Evolutionary conservation across 2,329 filamentous ascomycete species (phyloP).

Genomic region (Trichophyton simii): DNA sequence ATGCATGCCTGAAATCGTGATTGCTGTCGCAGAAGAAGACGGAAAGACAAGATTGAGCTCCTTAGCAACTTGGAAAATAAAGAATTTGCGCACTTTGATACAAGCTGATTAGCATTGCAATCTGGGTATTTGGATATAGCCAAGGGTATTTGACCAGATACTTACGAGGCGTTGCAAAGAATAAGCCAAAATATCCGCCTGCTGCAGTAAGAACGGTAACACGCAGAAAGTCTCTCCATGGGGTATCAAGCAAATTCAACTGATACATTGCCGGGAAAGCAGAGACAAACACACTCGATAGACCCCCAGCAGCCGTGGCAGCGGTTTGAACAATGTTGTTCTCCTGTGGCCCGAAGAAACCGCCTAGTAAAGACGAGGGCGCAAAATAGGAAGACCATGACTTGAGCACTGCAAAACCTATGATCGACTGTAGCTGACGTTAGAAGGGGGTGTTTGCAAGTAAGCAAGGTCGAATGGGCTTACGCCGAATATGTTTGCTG

Average conservation of each 20-base stretch:
- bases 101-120: conserved; percentile 8
- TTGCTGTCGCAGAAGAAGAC: conserved; percentile 46
- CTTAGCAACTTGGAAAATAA: conserved; percentile 39
- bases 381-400: conserved; percentile 28
- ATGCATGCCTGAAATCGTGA: conserved; percentile 53
- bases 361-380: conserved; percentile 14
- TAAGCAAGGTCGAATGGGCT: not conserved
- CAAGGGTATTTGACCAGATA: not conserved
- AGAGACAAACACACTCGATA: conserved; percentile 34
- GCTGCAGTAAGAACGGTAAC: conserved; percentile 11
- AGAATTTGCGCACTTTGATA: conserved; percentile 47
- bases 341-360: conserved; percentile 34
- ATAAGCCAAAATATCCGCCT: conserved; percentile 43
- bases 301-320: conserved; percentile 34
- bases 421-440: conserved; percentile 21
- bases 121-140: not conserved
- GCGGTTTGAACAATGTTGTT: conserved; percentile 39
- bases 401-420: conserved; percentile 35
- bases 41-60: conserved; percentile 50
- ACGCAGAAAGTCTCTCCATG: conserved; percentile 11
- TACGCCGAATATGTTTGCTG: conserved; percentile 12
- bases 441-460: not conserved
- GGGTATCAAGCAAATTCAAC: conserved; percentile 24
- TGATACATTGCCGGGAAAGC: conserved; percentile 36
- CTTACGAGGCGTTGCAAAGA: conserved; percentile 44